Base-by-base conservation (phyloP, 2,329 filamentous ascomycete species). In the Colletotrichum sp. region DNA sequence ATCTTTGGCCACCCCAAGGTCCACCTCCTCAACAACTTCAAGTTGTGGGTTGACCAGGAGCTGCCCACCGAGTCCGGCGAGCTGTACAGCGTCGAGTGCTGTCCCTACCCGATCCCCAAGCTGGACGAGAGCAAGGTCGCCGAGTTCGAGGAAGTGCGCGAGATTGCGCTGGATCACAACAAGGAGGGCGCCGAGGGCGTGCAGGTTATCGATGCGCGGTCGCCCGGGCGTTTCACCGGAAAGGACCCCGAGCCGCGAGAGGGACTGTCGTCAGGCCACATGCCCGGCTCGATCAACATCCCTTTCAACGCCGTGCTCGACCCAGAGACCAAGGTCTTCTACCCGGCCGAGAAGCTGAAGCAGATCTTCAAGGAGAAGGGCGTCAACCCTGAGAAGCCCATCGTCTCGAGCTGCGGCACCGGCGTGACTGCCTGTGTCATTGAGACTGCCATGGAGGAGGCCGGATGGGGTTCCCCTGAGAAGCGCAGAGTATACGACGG, bases 21-120 rank as follows among this genome's bases (percentile, higher is more conserved):
- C 16, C 96, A 98, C 84, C 86, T 99, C 22, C 87, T 99, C 71
- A 98, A 99, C 87, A 99, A 99, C 87, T 99, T 98, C 87, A 95
- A 93, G 84, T 86, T 95, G n/a, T 99, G 96, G 95, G 93, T 96
- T 3, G 94, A 96, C 39, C 90, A 98, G 82, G 95, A 95, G 2
- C 91, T 93, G 79, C 95, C 96, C 0, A 94, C 93, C 1, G 96
- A 98, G 86, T 92, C 92, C n/a, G 96, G 96, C 68, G 87, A 94
- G 83, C 85, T 95, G 69, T 93, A 92, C 84, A 92, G 87, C 72
- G 90, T 93, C 61, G 92, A 93, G 81, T 93, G 92, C 82, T 91
- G 90, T 77, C 87, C 89, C 1, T 94, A 94, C 76, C 91, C 90
- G 4, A 93, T 93, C 71, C 92, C 92, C 5, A 88, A 92, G 81